A percentile compares a stretch with the other conserved stretches of the same genome.
These are phyloP conservation scores for Aegle marmelos DNA, from an alignment of 345 rosid genomes.

Conservation along the genomic window DNA sequence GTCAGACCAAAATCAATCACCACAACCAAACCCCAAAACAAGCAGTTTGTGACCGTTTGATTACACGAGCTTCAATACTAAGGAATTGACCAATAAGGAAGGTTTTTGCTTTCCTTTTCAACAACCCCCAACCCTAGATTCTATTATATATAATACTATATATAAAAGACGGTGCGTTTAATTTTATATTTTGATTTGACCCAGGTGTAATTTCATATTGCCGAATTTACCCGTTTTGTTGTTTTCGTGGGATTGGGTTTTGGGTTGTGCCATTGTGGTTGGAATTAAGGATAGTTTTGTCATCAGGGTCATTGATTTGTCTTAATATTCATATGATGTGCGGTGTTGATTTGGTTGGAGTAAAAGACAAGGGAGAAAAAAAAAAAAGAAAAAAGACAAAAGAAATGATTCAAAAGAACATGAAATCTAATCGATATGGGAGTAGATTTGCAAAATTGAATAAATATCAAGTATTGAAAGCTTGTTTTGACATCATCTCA, in stretches of 20 bases:
- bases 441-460: background rate
- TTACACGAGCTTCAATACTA: background rate
- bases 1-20: slow-evolving; percentile 4
- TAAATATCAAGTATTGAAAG: too few relatives aligned
- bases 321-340: background rate
- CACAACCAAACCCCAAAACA: slow-evolving; percentile 1
- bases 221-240: background rate
- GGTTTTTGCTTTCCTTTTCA: background rate
- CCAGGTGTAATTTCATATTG: background rate
- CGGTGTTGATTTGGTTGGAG: slow-evolving; percentile 5
- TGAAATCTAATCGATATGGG: background rate
- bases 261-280: too few relatives aligned
- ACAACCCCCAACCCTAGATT: slow-evolving; percentile 22
- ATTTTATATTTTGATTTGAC: background rate
- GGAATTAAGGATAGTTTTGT: slow-evolving; percentile 2
- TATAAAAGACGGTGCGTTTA: background rate
- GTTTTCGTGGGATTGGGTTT: background rate
- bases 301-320: background rate
- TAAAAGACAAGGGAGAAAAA: too few relatives aligned
- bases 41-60: background rate
- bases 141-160: too few relatives aligned
- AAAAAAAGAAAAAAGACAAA: too few relatives aligned
- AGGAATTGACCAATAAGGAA: background rate
- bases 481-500: background rate
- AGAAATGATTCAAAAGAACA: too few relatives aligned